These are phyloP conservation scores for Penium margaritaceum DNA, from an alignment of 139 green algal species.

Conservation along the genomic window DNA sequence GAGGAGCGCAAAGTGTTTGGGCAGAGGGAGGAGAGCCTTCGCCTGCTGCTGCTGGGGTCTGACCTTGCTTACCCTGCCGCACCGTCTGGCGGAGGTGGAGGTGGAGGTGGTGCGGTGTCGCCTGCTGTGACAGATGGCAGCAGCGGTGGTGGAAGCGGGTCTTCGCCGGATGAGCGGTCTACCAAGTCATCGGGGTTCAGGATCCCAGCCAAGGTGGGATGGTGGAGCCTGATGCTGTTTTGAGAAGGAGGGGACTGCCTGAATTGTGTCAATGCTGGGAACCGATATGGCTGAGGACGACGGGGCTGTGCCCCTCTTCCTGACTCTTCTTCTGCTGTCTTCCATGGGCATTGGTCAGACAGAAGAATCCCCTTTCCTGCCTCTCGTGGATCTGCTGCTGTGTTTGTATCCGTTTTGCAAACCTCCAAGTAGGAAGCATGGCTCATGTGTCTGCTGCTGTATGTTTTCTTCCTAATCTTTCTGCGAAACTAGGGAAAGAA, in stretches of 20 bases:
- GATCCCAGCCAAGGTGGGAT: neutral
- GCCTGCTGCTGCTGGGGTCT: conserved; percentile 17
- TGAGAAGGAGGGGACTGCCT: neutral
- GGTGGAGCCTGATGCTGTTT: neutral
- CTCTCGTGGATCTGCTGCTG: neutral
- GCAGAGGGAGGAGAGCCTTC: conserved; percentile 13
- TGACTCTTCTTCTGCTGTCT: too few species aligned
- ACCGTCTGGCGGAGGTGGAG: neutral
- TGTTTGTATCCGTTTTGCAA: too few species aligned
- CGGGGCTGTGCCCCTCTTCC: too few species aligned
- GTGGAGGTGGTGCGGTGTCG: neutral
- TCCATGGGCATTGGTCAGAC: too few species aligned
- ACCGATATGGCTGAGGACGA: too few species aligned
- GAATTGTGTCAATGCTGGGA: too few species aligned
- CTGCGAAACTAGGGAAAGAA: too few species aligned
- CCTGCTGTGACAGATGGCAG: too few species aligned
- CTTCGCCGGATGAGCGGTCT: neutral
- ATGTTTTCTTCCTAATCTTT: neutral
- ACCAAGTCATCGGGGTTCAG: neutral
- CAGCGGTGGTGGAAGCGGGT: too few species aligned
- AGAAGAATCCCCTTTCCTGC: neutral
- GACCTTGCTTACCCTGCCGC: neutral
- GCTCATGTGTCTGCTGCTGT: neutral
- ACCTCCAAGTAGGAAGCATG: neutral
- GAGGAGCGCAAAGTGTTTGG: conserved; percentile 44